Evolutionary conservation across 208 protist species (phyloP), one percentile per base, ranked within the genome.

Genomic region (Crithidia mellificae): DNA sequence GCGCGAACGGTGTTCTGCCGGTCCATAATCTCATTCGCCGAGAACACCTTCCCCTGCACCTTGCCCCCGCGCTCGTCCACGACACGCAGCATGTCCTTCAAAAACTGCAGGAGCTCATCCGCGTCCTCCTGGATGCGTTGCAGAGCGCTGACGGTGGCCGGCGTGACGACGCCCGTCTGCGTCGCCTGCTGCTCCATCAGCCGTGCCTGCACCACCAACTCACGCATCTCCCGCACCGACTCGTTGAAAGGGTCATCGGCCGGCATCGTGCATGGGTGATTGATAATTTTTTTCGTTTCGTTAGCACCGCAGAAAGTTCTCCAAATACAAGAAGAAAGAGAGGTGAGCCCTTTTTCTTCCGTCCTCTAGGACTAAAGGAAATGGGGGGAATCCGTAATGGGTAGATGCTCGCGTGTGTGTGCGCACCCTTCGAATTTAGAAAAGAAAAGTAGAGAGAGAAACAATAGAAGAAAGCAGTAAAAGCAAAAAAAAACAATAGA

Each of bases 21-120:
- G 27, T 85, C 74, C 65, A 94, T 67, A n/a, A 94, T 78, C 61
- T 94, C 89, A 46, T 94, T 94, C 6, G 86, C 89, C 12, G 89
- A 87, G 76, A 94, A 89, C 0, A 92, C 68, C 39, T 84, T 83
- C 0, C 83, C 86, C 12, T 88, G 75, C 58, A 94, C 76, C 46
- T 74, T 83, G 17, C 89, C 86, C 44, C 88, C 88, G 7, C 77
- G 62, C 22, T 86, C 73, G 47, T 92, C 83, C 30, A 95, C 83
- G 17, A 83, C 76, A 12, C 74, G 79, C 8, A 91, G 61, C 57
- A 78, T 85, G 51, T 86, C 76, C 19, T 79, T 74, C 14, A 93
- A 65, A 4, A 91, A 73, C 25, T 69, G 61, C 55, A 95, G 59
- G 52, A 88, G 50, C 44, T 92, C 87, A 27, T 83, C 72, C 2